A percentile compares a stretch with the other conserved stretches of the same genome.
Evolutionary conservation across 2,329 filamentous ascomycete species (phyloP).

Genomic region (Xylaria hypoxylon): DNA sequence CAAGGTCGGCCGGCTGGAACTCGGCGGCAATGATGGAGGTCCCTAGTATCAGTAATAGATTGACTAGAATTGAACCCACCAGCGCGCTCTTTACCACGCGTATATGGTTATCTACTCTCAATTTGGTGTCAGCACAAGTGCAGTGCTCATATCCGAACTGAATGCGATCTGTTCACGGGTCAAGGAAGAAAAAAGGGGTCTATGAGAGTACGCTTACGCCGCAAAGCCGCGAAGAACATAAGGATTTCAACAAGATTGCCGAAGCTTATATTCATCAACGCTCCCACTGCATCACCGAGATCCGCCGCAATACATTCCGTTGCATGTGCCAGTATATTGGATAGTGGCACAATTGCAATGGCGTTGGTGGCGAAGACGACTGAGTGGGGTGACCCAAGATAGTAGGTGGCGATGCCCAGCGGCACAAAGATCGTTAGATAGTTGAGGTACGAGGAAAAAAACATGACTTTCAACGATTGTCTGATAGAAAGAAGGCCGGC

Average conservation of each 20-base stretch:
- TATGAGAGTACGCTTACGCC: constrained; percentile 25
- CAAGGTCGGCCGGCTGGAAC: constrained; percentile 53
- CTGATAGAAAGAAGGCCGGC: constrained; percentile 15
- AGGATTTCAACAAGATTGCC: constrained; percentile 37
- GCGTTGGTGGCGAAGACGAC: constrained; percentile 78
- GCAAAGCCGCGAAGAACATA: constrained; percentile 27
- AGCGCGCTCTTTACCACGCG: constrained; percentile 89
- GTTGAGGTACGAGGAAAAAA: constrained; percentile 61
- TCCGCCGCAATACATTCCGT: constrained; percentile 64
- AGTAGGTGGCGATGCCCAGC: constrained; percentile 73
- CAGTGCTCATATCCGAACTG: not conserved
- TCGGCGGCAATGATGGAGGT: constrained; percentile 77
- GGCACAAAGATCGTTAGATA: constrained; percentile 79
- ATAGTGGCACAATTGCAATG: constrained; percentile 77
- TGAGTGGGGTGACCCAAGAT: constrained; percentile 64
- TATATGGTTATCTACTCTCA: constrained; percentile 72
- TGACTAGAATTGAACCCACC: constrained; percentile 87
- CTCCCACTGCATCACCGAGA: constrained; percentile 51
- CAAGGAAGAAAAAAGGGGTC: not conserved
- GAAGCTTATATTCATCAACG: constrained; percentile 70
- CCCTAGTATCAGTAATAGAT: constrained; percentile 85
- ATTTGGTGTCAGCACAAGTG: constrained; percentile 33
- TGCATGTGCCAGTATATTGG: constrained; percentile 74
- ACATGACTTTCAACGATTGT: constrained; percentile 22
- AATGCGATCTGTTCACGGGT: not conserved